phyloP scores from a whole-genome alignment of 352 stramenopile genomes.

The Bremia lactucae region DNA sequence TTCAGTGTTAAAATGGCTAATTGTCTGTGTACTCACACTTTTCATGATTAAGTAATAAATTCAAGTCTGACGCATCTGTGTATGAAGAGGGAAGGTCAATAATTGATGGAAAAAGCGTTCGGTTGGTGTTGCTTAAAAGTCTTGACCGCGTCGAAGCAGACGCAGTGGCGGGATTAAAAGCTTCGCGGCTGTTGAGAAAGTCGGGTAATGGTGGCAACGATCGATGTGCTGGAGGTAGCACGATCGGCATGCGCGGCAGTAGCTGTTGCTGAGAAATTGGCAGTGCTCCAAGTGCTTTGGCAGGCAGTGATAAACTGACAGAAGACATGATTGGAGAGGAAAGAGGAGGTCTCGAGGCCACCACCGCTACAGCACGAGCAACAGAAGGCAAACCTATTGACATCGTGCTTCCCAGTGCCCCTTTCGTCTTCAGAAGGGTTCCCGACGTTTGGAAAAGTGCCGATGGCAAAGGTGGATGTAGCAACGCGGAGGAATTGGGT shows the following conservation, averaged over 20 bases:
- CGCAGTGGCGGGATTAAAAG: conserved; percentile 34
- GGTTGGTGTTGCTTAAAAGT: conserved; percentile 10
- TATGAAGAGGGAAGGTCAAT: conserved; percentile 25
- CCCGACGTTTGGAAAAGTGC: conserved; percentile 21
- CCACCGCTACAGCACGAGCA: conserved; percentile 11
- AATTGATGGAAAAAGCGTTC: conserved; percentile 38
- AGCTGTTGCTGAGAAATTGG: conserved; percentile 10
- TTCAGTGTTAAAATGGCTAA: too few species aligned
- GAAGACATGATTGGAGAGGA: conserved; percentile 19
- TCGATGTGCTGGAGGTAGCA: conserved; percentile 36
- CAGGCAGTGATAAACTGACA: conserved; percentile 23
- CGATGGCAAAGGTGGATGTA: conserved; percentile 25
- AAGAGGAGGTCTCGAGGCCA: conserved; percentile 14
- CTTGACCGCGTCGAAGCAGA: conserved; percentile 6
- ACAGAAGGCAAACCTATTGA: conserved; percentile 17
- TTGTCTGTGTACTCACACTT: not conserved
- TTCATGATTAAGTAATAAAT: conserved; percentile 35
- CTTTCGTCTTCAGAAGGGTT: conserved; percentile 2
- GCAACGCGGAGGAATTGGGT: conserved; percentile 31
- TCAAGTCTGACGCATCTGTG: conserved; percentile 29
- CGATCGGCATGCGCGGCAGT: conserved; percentile 38
- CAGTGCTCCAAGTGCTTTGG: conserved; percentile 12
- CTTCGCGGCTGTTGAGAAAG: conserved; percentile 53
- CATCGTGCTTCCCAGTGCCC: not conserved
- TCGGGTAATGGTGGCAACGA: conserved; percentile 47